Evolutionary conservation across 208 protist species (phyloP).

Genomic region (Trypanosoma scelopori): DNA sequence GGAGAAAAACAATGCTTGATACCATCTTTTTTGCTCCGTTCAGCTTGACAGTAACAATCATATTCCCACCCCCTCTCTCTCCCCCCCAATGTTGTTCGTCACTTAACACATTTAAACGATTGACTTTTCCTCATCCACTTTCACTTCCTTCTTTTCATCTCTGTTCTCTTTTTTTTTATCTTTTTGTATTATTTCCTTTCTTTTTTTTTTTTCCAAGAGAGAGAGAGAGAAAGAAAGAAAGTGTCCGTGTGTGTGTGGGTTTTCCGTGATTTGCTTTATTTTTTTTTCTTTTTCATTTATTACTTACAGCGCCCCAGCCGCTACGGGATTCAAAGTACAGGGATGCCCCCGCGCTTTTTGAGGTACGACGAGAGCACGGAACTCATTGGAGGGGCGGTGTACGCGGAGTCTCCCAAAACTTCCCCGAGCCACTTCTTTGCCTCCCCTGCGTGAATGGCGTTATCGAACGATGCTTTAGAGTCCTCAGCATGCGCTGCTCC

Average conservation of each 20-base stretch:
- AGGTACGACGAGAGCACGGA: conserved; percentile 69
- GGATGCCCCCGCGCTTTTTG: conserved; percentile 29
- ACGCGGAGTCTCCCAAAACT: conserved; percentile 70
- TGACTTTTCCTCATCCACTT: background rate
- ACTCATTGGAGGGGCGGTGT: conserved; percentile 78
- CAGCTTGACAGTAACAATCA: conserved; percentile 6
- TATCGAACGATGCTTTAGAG: conserved; percentile 3
- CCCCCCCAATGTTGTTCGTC: background rate
- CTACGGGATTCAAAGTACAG: conserved; percentile 2
- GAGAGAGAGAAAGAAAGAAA: too few species aligned
- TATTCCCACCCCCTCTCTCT: conserved; percentile 1
- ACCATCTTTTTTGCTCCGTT: too few species aligned
- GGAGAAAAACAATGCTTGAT: too few species aligned
- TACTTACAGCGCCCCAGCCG: background rate
- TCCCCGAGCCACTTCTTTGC: conserved; percentile 53
- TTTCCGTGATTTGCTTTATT: background rate
- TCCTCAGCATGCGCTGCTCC: conserved; percentile 14
- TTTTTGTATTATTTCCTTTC: background rate
- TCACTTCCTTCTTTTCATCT: background rate
- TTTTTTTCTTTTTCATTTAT: too few species aligned
- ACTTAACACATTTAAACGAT: conserved; percentile 4
- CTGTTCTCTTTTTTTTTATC: background rate
- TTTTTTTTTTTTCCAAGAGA: background rate
- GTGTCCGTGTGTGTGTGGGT: background rate
- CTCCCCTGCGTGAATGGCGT: conserved; percentile 18